A percentile compares a stretch with the other conserved stretches of the same genome.
phyloP scores from a whole-genome alignment of 768 basidiomycete species.

The Imleria badia region DNA sequence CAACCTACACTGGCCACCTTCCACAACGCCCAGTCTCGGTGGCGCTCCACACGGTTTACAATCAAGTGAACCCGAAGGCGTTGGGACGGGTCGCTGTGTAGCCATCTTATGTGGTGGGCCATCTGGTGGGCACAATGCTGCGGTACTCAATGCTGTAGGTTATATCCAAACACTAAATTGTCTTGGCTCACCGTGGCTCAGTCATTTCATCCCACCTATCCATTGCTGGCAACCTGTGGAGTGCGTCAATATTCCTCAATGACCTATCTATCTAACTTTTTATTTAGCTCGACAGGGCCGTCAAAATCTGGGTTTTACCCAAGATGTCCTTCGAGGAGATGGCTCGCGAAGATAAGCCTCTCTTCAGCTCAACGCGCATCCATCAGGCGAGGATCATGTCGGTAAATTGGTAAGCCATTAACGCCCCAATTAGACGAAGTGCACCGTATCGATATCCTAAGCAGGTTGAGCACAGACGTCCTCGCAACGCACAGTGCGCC shows the following conservation, averaged over 20 bases:
- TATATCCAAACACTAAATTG: neutral
- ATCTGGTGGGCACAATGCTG: slow-evolving; percentile 71
- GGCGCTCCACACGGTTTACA: slow-evolving; percentile 72
- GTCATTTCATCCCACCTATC: slow-evolving; percentile 67
- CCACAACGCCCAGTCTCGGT: slow-evolving; percentile 47
- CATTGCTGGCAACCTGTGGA: slow-evolving; percentile 75
- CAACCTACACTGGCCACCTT: slow-evolving; percentile 63
- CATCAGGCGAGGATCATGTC: slow-evolving; percentile 67
- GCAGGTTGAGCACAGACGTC: slow-evolving; percentile 58
- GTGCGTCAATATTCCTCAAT: slow-evolving; percentile 39
- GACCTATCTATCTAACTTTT: neutral
- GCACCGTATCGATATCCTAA: neutral
- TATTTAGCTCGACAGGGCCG: slow-evolving; percentile 62
- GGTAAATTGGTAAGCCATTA: slow-evolving; percentile 51
- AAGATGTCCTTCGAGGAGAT: slow-evolving; percentile 37
- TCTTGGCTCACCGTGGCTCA: slow-evolving; percentile 25
- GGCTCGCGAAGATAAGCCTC: slow-evolving; percentile 68
- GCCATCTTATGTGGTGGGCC: slow-evolving; percentile 65
- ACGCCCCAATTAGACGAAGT: neutral
- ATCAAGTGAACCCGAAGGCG: slow-evolving; percentile 57
- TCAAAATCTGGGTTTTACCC: slow-evolving; percentile 74
- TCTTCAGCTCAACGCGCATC: slow-evolving; percentile 66
- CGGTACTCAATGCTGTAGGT: slow-evolving; percentile 64
- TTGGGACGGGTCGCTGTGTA: slow-evolving; percentile 58
- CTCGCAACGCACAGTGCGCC: slow-evolving; percentile 55